phyloP scores from a whole-genome alignment of 2,329 filamentous ascomycete genomes.

The Didymella sp. region DNA sequence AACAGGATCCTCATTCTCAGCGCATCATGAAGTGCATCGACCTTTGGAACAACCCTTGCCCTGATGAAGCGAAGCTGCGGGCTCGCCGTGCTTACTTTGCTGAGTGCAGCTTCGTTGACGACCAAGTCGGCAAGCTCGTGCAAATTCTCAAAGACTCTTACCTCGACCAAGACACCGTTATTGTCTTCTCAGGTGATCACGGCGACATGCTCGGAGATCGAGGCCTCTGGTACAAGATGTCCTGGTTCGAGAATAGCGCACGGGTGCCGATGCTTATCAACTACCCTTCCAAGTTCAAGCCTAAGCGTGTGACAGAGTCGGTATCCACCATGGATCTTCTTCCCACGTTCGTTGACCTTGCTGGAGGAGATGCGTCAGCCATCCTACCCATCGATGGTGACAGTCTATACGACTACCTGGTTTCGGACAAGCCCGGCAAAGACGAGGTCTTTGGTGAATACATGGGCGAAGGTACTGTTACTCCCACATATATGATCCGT shows the following conservation, averaged over 20 bases:
- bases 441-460: constrained; percentile 96
- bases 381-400: constrained; percentile 85
- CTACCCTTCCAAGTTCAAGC: constrained; percentile 75
- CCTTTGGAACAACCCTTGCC: constrained; percentile 82
- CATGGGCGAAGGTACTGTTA: constrained; percentile 89
- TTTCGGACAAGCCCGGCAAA: constrained; percentile 62
- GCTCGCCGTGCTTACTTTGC: constrained; percentile 91
- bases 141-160: constrained; percentile 78
- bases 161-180: constrained; percentile 83
- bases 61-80: constrained; percentile 82
- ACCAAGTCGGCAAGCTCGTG: constrained; percentile 85
- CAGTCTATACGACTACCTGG: constrained; percentile 62
- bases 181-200: constrained; percentile 93
- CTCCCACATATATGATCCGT: constrained; percentile 92
- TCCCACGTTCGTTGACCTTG: constrained; percentile 85
- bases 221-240: constrained; percentile 97
- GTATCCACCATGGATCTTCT: constrained; percentile 92
- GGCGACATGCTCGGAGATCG: constrained; percentile 96
- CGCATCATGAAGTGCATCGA: constrained; percentile 87
- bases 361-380: constrained; percentile 71
- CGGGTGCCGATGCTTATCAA: constrained; percentile 87
- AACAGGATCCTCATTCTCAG: constrained; percentile 87
- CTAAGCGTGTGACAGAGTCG: constrained; percentile 79
- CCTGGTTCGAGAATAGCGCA: constrained; percentile 89
- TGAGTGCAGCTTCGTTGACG: constrained; percentile 91